Evolutionary conservation across 352 stramenopile species (phyloP).

Genomic region (Pythium insidiosum): DNA sequence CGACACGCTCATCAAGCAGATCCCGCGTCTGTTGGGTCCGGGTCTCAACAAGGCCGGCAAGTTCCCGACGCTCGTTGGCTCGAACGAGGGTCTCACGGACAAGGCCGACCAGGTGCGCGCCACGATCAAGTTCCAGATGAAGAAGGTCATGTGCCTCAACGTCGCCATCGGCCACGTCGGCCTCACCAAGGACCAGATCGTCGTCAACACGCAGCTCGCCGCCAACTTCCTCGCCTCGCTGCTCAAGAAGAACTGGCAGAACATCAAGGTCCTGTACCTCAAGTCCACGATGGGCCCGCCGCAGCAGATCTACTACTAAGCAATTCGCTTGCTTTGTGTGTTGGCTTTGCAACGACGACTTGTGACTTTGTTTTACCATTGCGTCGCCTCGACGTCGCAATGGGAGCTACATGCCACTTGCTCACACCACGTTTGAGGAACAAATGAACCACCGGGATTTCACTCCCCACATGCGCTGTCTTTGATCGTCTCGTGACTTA

Average conservation of each 20-base stretch:
- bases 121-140: conserved; percentile 99
- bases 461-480: neutral
- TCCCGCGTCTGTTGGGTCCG: conserved; percentile 98
- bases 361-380: conserved; percentile 31
- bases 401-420: conserved; percentile 24
- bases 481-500: too few species aligned
- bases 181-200: conserved; percentile 93
- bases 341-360: conserved; percentile 11
- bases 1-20: conserved; percentile 99
- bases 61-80: conserved; percentile 96
- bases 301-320: conserved; percentile 99
- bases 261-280: conserved; percentile 99
- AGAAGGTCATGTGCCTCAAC: conserved; percentile 99
- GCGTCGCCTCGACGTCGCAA: conserved; percentile 2
- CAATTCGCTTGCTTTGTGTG: conserved; percentile 3
- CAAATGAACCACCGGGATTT: too few species aligned
- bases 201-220: conserved; percentile 97
- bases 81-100: conserved; percentile 93
- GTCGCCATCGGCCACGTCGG: conserved; percentile 97
- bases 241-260: conserved; percentile 99
- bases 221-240: conserved; percentile 99
- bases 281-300: conserved; percentile 99
- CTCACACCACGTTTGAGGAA: too few species aligned
- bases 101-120: conserved; percentile 97
- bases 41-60: conserved; percentile 98